These are phyloP conservation scores for Golubevia pallescens DNA, from an alignment of 1,284 basidiomycete genomes.

Conservation along the genomic window DNA sequence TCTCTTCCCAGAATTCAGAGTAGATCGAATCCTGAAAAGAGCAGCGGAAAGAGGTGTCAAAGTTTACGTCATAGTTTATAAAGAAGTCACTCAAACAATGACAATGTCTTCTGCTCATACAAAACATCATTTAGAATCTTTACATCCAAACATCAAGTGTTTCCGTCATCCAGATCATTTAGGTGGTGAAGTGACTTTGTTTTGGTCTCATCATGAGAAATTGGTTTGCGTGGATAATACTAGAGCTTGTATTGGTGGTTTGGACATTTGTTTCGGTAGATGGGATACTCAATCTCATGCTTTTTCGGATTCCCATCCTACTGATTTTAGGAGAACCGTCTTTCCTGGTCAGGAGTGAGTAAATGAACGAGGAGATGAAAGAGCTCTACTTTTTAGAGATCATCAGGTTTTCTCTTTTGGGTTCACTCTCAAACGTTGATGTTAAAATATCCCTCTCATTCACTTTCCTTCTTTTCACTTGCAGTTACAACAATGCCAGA, in stretches of 20 bases:
- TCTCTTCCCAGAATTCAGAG: conserved; percentile 79
- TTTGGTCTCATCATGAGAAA: conserved; percentile 66
- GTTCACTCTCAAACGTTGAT: too few relatives aligned
- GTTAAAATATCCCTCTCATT: too few relatives aligned
- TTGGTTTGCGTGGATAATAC: conserved; percentile 77
- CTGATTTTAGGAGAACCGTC: conserved; percentile 77
- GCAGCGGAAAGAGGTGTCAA: conserved; percentile 90
- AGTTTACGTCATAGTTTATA: conserved; percentile 77
- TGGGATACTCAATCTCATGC: conserved; percentile 73
- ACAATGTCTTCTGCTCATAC: conserved; percentile 78
- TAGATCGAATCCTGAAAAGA: conserved; percentile 80
- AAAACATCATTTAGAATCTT: conserved; percentile 75
- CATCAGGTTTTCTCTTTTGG: too few relatives aligned
- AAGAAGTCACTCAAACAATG: conserved; percentile 85
- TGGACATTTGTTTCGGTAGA: conserved; percentile 90
- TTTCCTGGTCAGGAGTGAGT: too few relatives aligned
- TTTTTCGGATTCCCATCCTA: conserved; percentile 71
- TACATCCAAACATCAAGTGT: conserved; percentile 85
- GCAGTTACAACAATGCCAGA: conserved; percentile 63
- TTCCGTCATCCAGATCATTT: conserved; percentile 68
- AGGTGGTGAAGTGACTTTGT: conserved; percentile 18
- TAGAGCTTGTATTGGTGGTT: conserved; percentile 73
- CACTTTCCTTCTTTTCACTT: too few relatives aligned
- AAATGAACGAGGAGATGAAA: too few relatives aligned
- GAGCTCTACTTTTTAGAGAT: too few relatives aligned